Conservation (phyloP, 202 grass and related monocot species). For the Schoenoplectus triqueter region DNA sequence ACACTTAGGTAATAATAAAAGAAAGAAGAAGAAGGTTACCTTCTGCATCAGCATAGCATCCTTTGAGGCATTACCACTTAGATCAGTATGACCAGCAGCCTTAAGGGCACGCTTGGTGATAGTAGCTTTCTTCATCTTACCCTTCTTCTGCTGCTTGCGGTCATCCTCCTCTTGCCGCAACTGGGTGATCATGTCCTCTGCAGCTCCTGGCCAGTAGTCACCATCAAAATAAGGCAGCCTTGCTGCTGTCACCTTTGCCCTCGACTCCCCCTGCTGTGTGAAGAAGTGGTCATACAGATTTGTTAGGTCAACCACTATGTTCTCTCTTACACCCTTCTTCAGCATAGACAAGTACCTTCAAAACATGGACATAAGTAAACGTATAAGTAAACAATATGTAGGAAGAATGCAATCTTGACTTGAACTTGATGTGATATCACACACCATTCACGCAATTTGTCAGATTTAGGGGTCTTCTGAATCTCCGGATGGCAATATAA, state of each 20-base stretch:
- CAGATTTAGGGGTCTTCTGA: conserved; percentile 99
- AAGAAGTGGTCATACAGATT: conserved; percentile 99
- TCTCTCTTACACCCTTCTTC: conserved; percentile 84
- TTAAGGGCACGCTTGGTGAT: conserved; percentile 95
- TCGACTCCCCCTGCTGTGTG: conserved; percentile 59
- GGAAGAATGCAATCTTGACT: not conserved
- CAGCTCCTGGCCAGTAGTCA: conserved; percentile 99
- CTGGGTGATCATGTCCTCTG: conserved; percentile 99
- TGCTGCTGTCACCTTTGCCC: conserved; percentile 90
- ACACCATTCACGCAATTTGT: conserved; percentile 94
- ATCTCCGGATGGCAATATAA: conserved; percentile 99
- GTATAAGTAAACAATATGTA: conserved; percentile 24
- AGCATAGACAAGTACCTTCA: conserved; percentile 98
- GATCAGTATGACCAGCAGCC: conserved; percentile 87
- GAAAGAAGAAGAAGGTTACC: conserved; percentile 47
- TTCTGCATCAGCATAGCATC: conserved; percentile 98
- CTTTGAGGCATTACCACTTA: conserved; percentile 86
- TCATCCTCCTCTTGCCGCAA: conserved; percentile 94
- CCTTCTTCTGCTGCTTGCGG: conserved; percentile 83
- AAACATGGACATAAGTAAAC: conserved; percentile 37
- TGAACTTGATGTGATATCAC: conserved; percentile 45
- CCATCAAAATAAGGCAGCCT: conserved; percentile 97
- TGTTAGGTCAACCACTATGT: conserved; percentile 92
- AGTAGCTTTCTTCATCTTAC: conserved; percentile 79
- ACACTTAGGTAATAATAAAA: conserved; percentile 1